Percentiles rank a stretch among this genome's conserved stretches.
These are phyloP conservation scores for Apiospora hydei DNA, from an alignment of 2,329 filamentous ascomycete species.

Conservation along the genomic window DNA sequence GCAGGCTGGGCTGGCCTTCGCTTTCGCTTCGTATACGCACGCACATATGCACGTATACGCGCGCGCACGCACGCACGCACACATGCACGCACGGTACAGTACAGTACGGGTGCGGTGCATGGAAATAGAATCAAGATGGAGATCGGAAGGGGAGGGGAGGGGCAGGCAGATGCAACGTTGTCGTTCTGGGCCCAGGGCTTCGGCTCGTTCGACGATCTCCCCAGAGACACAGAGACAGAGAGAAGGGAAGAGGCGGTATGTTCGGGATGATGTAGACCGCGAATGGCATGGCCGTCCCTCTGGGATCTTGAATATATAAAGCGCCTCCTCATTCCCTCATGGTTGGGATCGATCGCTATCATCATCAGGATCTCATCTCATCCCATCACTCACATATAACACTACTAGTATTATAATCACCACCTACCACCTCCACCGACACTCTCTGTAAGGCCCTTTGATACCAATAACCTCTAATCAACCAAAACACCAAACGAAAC, in stretches of 20 bases:
- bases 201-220: neutral
- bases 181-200: neutral
- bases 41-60: neutral
- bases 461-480: constrained; percentile 3
- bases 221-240: neutral
- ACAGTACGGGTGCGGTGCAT: neutral
- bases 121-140: constrained; percentile 7
- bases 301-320: constrained; percentile 7
- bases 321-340: neutral
- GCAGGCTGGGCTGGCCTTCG: neutral
- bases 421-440: neutral
- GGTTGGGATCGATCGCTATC: neutral
- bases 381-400: neutral
- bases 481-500: neutral
- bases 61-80: neutral
- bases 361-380: constrained; percentile 5
- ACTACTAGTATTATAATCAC: neutral
- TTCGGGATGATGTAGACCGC: neutral
- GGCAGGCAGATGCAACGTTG: constrained; percentile 1
- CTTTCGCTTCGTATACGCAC: neutral
- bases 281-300: neutral
- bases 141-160: neutral
- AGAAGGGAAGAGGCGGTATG: neutral
- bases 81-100: neutral
- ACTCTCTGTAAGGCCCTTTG: neutral